A percentile compares a stretch with the other conserved stretches of the same genome.
phyloP scores from a whole-genome alignment of 2,329 filamentous ascomycete species.

The Aspergillus chevalieri region DNA sequence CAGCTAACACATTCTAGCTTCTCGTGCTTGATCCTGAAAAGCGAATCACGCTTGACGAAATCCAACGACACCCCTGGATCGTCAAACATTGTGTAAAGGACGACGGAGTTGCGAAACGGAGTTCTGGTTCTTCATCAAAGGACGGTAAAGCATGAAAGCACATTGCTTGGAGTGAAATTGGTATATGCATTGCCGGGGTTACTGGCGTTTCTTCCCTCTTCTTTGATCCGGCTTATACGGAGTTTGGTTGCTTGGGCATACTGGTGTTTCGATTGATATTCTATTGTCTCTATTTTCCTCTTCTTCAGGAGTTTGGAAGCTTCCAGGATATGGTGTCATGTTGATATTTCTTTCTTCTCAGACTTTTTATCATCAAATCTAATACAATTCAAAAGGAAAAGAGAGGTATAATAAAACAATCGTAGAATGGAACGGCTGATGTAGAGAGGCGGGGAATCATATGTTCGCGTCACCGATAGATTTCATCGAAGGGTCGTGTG shows the following conservation, averaged over 20 bases:
- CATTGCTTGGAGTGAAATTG: constrained; percentile 10
- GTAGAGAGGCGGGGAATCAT: background rate
- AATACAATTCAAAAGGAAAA: background rate
- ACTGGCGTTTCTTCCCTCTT: constrained; percentile 4
- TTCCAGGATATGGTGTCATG: background rate
- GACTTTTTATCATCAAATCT: background rate
- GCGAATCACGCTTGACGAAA: constrained; percentile 80
- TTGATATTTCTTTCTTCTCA: background rate
- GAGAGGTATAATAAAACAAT: background rate
- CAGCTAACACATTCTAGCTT: constrained; percentile 48
- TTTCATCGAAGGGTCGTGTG: constrained; percentile 92
- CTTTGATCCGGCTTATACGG: constrained; percentile 6
- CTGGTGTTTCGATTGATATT: background rate
- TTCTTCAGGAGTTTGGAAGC: background rate
- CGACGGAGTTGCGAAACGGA: constrained; percentile 40
- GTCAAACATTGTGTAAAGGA: constrained; percentile 77
- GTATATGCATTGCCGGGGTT: constrained; percentile 8
- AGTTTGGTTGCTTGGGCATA: constrained; percentile 8
- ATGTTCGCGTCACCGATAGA: constrained; percentile 58
- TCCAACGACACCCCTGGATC: constrained; percentile 91
- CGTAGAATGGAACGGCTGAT: background rate
- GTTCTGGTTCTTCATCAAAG: constrained; percentile 33
- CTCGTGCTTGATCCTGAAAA: constrained; percentile 92
- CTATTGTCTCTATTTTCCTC: constrained; percentile 6
- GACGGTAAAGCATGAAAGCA: constrained; percentile 22